Conservation (phyloP, 23 red algal genomes). For the Gracilaria gracilis region DNA sequence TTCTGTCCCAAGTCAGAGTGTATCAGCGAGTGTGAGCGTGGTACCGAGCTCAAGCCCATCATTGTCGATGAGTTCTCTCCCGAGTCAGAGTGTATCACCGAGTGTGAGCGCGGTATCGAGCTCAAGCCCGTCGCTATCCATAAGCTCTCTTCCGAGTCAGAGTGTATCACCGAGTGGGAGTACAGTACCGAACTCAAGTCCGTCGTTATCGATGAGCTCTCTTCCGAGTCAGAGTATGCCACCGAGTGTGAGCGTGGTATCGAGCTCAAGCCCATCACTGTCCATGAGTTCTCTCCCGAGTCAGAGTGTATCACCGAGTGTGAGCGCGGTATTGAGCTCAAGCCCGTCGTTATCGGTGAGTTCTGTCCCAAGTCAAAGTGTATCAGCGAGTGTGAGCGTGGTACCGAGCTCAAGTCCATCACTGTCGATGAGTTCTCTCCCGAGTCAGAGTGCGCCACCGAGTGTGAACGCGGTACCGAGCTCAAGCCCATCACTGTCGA, state of each 20-base stretch:
- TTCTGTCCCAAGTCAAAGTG: not conserved
- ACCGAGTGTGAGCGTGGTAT: not conserved
- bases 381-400: not conserved
- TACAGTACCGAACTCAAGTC: not conserved
- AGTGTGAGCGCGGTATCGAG: too few relatives aligned
- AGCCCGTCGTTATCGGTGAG: not conserved
- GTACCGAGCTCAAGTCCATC: not conserved
- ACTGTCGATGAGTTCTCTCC: not conserved
- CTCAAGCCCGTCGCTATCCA: too few relatives aligned
- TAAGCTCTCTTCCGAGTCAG: too few relatives aligned
- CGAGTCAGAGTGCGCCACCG: not conserved
- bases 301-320: too few relatives aligned
- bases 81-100: too few relatives aligned
- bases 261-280: too few relatives aligned
- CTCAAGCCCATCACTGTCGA: not conserved
- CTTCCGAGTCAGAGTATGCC: too few relatives aligned
- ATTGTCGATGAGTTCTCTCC: too few relatives aligned
- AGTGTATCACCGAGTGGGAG: not conserved
- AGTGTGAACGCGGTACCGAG: not conserved
- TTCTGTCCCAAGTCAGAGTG: not conserved
- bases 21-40: too few relatives aligned
- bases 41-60: not conserved
- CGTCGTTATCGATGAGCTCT: too few relatives aligned
- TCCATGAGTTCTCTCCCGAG: too few relatives aligned
- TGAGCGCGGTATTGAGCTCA: not conserved